Evolutionary conservation across 139 green algal species (phyloP).

Genomic region (Micractinium conductrix): DNA sequence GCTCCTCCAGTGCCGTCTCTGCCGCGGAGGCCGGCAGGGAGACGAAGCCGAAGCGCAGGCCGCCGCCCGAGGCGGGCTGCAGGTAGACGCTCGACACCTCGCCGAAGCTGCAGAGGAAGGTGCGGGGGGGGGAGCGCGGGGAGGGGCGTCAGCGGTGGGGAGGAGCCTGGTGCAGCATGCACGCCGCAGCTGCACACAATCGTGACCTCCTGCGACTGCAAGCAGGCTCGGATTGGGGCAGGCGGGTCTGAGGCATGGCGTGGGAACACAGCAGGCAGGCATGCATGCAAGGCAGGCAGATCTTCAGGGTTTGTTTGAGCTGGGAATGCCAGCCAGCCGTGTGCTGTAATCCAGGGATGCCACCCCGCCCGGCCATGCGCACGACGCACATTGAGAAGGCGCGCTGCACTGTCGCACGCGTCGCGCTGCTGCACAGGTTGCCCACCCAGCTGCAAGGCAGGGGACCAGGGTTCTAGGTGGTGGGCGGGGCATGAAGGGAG

Average conservation of each 20-base stretch:
- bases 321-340: too few relatives aligned
- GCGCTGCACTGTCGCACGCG: background rate
- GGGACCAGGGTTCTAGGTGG: background rate
- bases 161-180: background rate
- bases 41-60: slow-evolving; percentile 13
- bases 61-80: background rate
- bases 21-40: slow-evolving; percentile 1
- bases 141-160: background rate
- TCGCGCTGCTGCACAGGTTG: background rate
- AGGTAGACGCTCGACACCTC: background rate
- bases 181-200: background rate
- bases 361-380: background rate
- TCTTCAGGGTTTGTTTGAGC: too few relatives aligned
- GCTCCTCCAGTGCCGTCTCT: slow-evolving; percentile 7
- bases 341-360: background rate
- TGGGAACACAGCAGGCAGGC: too few relatives aligned
- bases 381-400: background rate
- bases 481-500: background rate
- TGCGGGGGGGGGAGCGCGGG: background rate
- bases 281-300: background rate
- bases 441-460: slow-evolving; percentile 5
- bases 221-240: too few relatives aligned
- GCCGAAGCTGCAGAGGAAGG: background rate
- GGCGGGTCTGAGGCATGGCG: too few relatives aligned
- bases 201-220: background rate